Conservation (phyloP, 2,329 filamentous ascomycete species). For the Didymellaceae sp. region DNA sequence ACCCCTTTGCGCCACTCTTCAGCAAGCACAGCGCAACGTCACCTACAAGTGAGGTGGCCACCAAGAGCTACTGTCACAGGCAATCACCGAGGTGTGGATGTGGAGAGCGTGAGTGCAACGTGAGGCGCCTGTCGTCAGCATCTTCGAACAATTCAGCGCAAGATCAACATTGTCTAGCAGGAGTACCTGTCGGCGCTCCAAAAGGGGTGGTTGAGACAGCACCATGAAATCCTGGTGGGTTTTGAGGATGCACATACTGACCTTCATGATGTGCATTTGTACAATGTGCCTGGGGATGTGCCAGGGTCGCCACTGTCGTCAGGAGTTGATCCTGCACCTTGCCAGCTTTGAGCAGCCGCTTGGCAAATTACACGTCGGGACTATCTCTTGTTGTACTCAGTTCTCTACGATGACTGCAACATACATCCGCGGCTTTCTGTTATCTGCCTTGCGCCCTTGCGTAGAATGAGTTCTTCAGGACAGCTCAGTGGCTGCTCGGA, state of each 20-base stretch:
- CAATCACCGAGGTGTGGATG: neutral
- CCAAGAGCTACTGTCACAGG: neutral
- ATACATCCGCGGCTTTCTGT: too few relatives aligned
- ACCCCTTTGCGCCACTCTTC: neutral
- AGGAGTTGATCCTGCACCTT: too few relatives aligned
- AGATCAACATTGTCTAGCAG: conserved; percentile 3
- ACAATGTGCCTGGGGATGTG: conserved; percentile 3
- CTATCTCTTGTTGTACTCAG: too few relatives aligned
- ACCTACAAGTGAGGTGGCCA: neutral
- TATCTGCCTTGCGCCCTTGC: too few relatives aligned
- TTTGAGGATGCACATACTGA: neutral
- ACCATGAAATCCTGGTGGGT: neutral
- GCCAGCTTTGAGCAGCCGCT: too few relatives aligned
- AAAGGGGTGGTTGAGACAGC: neutral
- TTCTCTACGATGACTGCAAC: too few relatives aligned
- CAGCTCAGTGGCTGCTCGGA: too few relatives aligned
- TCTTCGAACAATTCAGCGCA: too few relatives aligned
- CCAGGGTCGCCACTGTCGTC: too few relatives aligned
- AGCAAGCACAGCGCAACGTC: neutral
- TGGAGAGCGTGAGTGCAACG: neutral
- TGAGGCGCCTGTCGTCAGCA: too few relatives aligned
- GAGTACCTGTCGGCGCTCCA: neutral
- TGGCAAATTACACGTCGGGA: too few relatives aligned
- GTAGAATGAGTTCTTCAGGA: too few relatives aligned
- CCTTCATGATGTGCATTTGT: neutral